Conservation (phyloP, 2,329 filamentous ascomycete genomes). For the Laburnicola sp. region DNA sequence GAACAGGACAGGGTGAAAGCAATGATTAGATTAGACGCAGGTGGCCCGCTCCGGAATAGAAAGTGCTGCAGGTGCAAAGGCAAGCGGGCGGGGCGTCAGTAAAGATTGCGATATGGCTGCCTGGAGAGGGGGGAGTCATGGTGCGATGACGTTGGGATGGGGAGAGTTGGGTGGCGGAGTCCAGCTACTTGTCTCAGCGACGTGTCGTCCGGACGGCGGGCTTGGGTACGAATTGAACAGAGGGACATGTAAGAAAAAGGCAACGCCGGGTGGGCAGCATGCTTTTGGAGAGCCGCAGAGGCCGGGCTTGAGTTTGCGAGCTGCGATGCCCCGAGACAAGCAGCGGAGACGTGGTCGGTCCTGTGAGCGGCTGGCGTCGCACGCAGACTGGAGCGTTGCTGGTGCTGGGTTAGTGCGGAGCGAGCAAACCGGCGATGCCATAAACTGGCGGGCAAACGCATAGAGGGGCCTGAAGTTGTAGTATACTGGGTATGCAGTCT, state of each 20-base stretch:
- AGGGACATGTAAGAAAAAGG: conserved; percentile 8
- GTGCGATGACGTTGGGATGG: conserved; percentile 32
- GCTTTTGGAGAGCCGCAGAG: neutral
- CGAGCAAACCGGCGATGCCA: neutral
- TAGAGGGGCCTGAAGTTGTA: conserved; percentile 1
- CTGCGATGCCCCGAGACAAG: conserved; percentile 12
- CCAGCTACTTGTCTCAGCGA: conserved; percentile 18
- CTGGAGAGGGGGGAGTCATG: conserved; percentile 34
- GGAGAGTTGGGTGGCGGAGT: conserved; percentile 21
- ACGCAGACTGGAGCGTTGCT: neutral
- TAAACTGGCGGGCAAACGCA: neutral
- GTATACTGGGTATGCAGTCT: neutral
- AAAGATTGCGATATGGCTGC: conserved; percentile 27
- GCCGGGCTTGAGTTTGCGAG: conserved; percentile 6
- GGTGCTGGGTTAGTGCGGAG: conserved; percentile 4
- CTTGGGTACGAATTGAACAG: neutral
- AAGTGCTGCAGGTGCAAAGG: conserved; percentile 16
- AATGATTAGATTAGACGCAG: neutral
- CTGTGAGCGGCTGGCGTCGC: conserved; percentile 6
- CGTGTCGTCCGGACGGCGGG: neutral
- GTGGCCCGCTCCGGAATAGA: conserved; percentile 5
- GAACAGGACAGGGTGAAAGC: neutral
- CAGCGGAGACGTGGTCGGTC: conserved; percentile 10
- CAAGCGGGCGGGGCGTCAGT: conserved; percentile 14
- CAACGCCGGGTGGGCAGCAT: neutral